These are phyloP conservation scores for Aureobasidium subglaciale DNA, from an alignment of 2,329 filamentous ascomycete species.

Conservation along the genomic window DNA sequence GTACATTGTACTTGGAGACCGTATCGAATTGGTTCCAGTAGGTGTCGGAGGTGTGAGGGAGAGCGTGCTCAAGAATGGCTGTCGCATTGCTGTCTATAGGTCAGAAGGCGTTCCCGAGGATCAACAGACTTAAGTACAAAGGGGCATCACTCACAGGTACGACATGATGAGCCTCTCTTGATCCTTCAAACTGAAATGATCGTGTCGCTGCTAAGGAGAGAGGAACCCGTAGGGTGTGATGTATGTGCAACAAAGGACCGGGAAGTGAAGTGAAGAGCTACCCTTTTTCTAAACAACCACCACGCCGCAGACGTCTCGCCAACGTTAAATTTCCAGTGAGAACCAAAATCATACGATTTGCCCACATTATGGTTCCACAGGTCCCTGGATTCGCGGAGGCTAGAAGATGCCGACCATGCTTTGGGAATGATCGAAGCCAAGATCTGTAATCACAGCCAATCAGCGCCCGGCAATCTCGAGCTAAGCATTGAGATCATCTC, in stretches of 20 bases:
- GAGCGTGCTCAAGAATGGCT: constrained; percentile 28
- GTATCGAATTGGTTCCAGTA: constrained; percentile 62
- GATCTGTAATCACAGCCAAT: background rate
- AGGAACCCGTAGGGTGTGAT: constrained; percentile 1
- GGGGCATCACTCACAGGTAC: constrained; percentile 7
- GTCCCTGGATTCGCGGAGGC: background rate
- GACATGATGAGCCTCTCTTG: constrained; percentile 11
- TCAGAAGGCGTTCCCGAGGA: background rate
- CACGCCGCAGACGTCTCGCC: background rate
- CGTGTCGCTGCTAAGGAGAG: background rate
- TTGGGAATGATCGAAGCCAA: background rate
- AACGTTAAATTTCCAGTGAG: constrained; percentile 12
- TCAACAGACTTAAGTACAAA: background rate
- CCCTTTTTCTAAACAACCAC: constrained; percentile 6
- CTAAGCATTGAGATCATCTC: constrained; percentile 9
- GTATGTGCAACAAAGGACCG: background rate
- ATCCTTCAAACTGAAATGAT: background rate
- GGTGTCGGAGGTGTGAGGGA: constrained; percentile 42
- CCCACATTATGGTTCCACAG: constrained; percentile 5
- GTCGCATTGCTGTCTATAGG: constrained; percentile 22
- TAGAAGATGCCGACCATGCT: constrained; percentile 1
- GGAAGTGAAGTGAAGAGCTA: background rate
- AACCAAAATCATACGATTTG: constrained; percentile 9
- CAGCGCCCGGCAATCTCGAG: background rate
- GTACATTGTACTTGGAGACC: constrained; percentile 66